These are phyloP conservation scores for Telopea speciosissima DNA, from an alignment of 177 flowering plant genomes.

Conservation along the genomic window DNA sequence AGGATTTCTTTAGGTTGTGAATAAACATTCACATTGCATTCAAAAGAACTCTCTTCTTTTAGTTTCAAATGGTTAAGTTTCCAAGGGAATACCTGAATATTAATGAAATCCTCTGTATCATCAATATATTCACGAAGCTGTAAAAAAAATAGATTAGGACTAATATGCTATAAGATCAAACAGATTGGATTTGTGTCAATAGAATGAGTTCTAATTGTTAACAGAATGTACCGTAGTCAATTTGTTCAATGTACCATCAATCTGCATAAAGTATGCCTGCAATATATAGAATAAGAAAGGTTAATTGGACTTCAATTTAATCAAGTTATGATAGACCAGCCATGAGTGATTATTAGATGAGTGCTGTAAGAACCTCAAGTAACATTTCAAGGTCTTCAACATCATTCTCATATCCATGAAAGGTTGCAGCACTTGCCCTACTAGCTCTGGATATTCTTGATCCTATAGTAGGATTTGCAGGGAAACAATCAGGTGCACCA, in stretches of 20 bases:
- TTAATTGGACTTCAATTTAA: neutral
- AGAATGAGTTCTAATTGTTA: neutral
- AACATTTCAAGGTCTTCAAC: slow-evolving; percentile 97
- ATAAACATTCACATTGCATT: too few relatives aligned
- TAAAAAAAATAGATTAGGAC: slow-evolving; percentile 3
- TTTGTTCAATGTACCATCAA: slow-evolving; percentile 92
- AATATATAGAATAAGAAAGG: slow-evolving; percentile 11
- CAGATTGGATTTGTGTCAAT: neutral
- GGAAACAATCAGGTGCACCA: slow-evolving; percentile 66
- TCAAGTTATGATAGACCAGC: slow-evolving; percentile 1
- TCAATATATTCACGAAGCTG: slow-evolving; percentile 96
- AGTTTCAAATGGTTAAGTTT: neutral
- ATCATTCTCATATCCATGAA: slow-evolving; percentile 91
- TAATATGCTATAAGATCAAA: neutral
- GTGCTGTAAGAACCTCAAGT: slow-evolving; percentile 54
- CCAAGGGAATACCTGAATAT: slow-evolving; percentile 67
- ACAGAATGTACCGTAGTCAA: slow-evolving; percentile 62
- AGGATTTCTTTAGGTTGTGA: slow-evolving; percentile 2
- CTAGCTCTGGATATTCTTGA: slow-evolving; percentile 90
- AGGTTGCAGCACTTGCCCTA: slow-evolving; percentile 66
- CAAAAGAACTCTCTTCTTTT: neutral
- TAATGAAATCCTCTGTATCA: slow-evolving; percentile 90
- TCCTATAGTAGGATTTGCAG: slow-evolving; percentile 73
- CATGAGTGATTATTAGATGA: neutral
- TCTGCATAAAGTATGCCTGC: slow-evolving; percentile 98